phyloP scores from a whole-genome alignment of 257 asterid genomes.

The Fraxinus cuspidata region DNA sequence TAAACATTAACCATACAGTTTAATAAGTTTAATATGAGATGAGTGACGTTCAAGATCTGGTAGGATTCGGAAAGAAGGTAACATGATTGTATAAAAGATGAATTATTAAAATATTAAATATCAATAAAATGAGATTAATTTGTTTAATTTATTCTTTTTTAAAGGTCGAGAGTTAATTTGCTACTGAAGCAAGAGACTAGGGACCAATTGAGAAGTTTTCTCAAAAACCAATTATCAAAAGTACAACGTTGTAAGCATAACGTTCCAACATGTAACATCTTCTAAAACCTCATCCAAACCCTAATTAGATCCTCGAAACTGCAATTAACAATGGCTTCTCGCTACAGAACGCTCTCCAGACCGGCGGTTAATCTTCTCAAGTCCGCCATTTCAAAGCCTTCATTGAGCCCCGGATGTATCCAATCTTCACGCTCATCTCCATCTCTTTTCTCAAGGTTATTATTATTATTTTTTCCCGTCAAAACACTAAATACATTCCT shows the following conservation, averaged over 20 bases:
- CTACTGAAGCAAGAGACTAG: not conserved
- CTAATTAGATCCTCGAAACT: slow-evolving; percentile 18
- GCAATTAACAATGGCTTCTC: slow-evolving; percentile 49
- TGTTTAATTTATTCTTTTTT: too few relatives aligned
- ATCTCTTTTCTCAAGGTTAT: slow-evolving; percentile 31
- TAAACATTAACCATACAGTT: too few relatives aligned
- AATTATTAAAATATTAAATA: too few relatives aligned
- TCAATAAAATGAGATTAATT: too few relatives aligned
- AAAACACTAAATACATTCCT: not conserved
- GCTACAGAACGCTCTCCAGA: slow-evolving; percentile 67
- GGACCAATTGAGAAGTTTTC: not conserved
- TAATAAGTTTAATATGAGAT: too few relatives aligned
- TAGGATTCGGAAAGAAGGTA: not conserved
- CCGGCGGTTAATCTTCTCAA: slow-evolving; percentile 67
- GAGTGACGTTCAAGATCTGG: too few relatives aligned
- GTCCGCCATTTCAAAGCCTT: slow-evolving; percentile 50
- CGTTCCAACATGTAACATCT: slow-evolving; percentile 24
- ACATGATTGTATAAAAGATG: too few relatives aligned
- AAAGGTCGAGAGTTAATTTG: not conserved
- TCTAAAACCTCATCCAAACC: slow-evolving; percentile 47
- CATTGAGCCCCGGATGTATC: slow-evolving; percentile 19
- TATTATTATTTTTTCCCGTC: not conserved
- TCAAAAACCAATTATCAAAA: not conserved
- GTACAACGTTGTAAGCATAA: slow-evolving; percentile 29
- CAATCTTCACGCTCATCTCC: slow-evolving; percentile 25